These are phyloP conservation scores for Penicillium pancosmium DNA, from an alignment of 495 filamentous ascomycete genomes.

Conservation along the genomic window DNA sequence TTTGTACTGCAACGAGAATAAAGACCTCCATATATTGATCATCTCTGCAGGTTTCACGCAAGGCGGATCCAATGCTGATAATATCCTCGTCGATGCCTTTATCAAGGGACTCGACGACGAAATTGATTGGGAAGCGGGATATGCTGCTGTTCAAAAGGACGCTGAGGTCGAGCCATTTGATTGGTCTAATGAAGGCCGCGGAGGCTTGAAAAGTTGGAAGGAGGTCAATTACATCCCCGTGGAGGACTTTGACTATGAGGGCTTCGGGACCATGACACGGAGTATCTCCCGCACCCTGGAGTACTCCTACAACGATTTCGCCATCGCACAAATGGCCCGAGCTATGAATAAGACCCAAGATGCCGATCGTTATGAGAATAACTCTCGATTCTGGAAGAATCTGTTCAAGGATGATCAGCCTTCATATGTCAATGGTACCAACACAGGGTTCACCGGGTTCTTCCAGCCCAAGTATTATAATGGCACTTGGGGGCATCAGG, in stretches of 20 bases:
- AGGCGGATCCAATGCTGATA: conserved; percentile 77
- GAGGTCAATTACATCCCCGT: conserved; percentile 67
- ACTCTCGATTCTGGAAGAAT: conserved; percentile 68
- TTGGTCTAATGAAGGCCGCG: conserved; percentile 74
- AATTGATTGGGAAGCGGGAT: conserved; percentile 71
- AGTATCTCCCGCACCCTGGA: conserved; percentile 73
- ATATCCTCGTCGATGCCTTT: conserved; percentile 74
- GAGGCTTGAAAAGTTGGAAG: conserved; percentile 72
- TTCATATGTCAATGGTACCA: conserved; percentile 43
- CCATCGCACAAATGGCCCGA: conserved; percentile 53
- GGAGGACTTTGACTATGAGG: conserved; percentile 68
- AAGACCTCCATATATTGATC: neutral
- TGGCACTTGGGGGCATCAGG: conserved; percentile 59
- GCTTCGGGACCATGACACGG: conserved; percentile 71
- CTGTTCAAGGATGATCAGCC: conserved; percentile 63
- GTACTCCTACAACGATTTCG: conserved; percentile 74
- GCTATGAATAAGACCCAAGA: conserved; percentile 60
- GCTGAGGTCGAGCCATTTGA: conserved; percentile 68
- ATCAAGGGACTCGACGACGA: conserved; percentile 65
- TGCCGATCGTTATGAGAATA: conserved; percentile 59
- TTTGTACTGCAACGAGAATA: conserved; percentile 8
- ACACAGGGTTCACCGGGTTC: conserved; percentile 64
- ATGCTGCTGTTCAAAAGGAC: conserved; percentile 66
- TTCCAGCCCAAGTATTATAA: conserved; percentile 63
- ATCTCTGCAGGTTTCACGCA: conserved; percentile 52